Evolutionary conservation across 495 filamentous ascomycete species (phyloP).

Genomic region (Penicillium ucsense): DNA sequence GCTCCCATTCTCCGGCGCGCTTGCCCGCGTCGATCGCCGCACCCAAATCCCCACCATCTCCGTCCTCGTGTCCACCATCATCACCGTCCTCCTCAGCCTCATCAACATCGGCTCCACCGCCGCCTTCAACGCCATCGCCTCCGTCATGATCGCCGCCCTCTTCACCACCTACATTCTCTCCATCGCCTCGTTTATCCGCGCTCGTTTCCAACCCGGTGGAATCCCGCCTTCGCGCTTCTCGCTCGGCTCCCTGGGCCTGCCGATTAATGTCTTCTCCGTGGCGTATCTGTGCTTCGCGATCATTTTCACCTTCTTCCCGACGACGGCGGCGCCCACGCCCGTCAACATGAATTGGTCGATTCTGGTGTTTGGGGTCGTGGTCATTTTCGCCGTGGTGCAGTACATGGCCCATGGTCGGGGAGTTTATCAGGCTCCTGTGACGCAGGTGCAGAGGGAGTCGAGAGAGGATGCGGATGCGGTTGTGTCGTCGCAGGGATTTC

Average conservation of each 20-base stretch:
- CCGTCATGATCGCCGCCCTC: constrained; percentile 30
- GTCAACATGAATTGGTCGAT: constrained; percentile 35
- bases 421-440: constrained; percentile 33
- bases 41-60: constrained; percentile 45
- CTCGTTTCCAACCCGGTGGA: constrained; percentile 14
- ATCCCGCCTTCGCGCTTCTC: constrained; percentile 18
- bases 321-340: constrained; percentile 18
- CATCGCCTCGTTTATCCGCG: constrained; percentile 19
- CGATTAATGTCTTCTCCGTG: constrained; percentile 17
- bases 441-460: constrained; percentile 15
- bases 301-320: constrained; percentile 41
- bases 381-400: constrained; percentile 33
- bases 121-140: constrained; percentile 37
- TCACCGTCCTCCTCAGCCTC: constrained; percentile 36
- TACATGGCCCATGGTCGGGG: constrained; percentile 32
- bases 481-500: no score
- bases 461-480: neutral
- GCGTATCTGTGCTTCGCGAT: constrained; percentile 23
- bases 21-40: constrained; percentile 27
- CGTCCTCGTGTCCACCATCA: constrained; percentile 38
- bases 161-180: constrained; percentile 35
- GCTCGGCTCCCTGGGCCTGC: constrained; percentile 13
- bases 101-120: constrained; percentile 38
- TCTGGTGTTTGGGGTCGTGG: constrained; percentile 31
- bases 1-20: constrained; percentile 27